Evolutionary conservation across 139 green algal species (phyloP), one percentile per base, ranked within the genome.

Genomic region (Desmodesmus armatus): DNA sequence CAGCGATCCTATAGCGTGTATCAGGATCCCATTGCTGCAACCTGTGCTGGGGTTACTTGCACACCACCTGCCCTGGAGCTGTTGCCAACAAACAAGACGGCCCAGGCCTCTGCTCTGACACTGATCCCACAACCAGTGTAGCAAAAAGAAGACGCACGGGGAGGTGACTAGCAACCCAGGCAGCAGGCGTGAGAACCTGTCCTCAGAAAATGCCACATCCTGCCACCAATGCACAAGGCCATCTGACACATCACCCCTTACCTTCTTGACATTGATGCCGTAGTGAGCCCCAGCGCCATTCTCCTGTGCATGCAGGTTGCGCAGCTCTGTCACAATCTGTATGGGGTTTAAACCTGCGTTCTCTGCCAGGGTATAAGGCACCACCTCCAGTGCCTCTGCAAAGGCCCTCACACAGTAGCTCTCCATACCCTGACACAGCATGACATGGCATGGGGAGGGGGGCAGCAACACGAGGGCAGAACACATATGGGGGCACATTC

Each of bases 311-410:
- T 99, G 98, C 77, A 91, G 62, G 69, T 96, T 96, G 33, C 97
- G 90, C 87, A 99, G 94, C 94, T 99, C 94, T 3, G 97, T 99
- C n/a, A 99, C 97, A 39, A 99, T 98, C 29, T 96, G 88, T 79
- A 99, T 99, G 75, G 98, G 94, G 86, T 99, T 98, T 11, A 99
- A 91, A 1, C 98, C 98, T 7, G 97, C 96, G 85, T 99, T 99
- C 91, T 99, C 98, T 7, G 97, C 94, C 88, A 99, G 93, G 21
- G 98, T 99, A 93, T 98, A 99, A 9, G 98, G 98, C 58, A 99
- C 94, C 60, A 99, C 93, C 90, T 99, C 98, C 71, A 99, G 91
- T 21, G 98, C 98, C 79, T 99, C 96, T 0, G 97, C 96, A 92
- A 98, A 99, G 0, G 91, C 94, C 0, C 93, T 89, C 70, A 98